Percentiles rank a stretch among this genome's conserved stretches.
Evolutionary conservation across 306 rosid genomes (phyloP).

Genomic region (Trifolium pratense): DNA sequence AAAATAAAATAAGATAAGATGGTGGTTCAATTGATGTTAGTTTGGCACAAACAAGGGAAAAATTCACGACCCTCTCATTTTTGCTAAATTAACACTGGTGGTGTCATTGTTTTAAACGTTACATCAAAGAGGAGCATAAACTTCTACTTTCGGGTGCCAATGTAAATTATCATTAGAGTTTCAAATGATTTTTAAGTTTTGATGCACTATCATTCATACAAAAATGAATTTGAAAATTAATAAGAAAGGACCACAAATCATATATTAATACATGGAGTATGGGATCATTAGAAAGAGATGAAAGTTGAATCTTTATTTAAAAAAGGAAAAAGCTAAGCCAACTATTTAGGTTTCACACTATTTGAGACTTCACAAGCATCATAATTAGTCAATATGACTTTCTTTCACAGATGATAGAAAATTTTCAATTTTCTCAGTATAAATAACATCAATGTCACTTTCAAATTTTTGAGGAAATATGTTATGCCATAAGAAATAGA

Average conservation of each 20-base stretch:
- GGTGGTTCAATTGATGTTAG: background rate
- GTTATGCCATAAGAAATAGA: conserved; percentile 1
- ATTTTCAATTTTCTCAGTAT: background rate
- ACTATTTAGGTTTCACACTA: background rate
- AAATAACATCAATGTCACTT: background rate
- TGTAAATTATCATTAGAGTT: background rate
- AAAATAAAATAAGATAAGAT: accelerated
- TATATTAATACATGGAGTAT: background rate
- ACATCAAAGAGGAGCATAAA: background rate
- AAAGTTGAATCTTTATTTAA: background rate
- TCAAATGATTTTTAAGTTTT: background rate
- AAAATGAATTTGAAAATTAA: background rate
- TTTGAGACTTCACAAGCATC: conserved; percentile 5
- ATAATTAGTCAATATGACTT: conserved; percentile 18
- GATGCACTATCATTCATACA: background rate
- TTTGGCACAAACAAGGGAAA: background rate
- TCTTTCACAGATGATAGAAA: background rate
- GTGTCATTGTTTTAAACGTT: background rate
- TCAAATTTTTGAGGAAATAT: conserved; percentile 16
- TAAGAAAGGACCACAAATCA: background rate
- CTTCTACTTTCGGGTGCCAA: background rate
- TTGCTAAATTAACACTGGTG: background rate
- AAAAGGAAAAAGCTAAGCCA: conserved; percentile 9
- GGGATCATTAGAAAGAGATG: background rate
- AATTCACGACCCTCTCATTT: background rate